These are phyloP conservation scores for Geosmithia flava DNA, from an alignment of 2,329 filamentous ascomycete species.

Conservation along the genomic window DNA sequence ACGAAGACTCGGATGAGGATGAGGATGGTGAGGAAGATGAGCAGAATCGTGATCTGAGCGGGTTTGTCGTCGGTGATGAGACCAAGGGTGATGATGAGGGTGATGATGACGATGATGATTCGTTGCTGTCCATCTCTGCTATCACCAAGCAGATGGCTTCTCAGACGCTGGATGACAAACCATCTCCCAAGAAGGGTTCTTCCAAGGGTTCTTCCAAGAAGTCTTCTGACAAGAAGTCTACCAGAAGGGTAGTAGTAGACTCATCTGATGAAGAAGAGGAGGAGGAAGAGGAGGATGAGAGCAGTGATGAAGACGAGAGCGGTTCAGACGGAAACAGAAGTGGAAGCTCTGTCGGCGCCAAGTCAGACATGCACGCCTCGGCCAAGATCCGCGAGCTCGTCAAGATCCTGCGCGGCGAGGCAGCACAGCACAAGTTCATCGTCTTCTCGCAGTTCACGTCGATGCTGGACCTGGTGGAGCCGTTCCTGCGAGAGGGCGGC, in stretches of 20 bases:
- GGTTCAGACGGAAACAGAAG: not conserved
- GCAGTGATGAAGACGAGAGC: constrained; percentile 1
- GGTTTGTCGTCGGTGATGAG: constrained; percentile 43
- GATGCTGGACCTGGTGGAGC: constrained; percentile 93
- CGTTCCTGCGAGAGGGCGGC: constrained; percentile 64
- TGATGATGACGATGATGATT: constrained; percentile 14
- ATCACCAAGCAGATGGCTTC: constrained; percentile 23
- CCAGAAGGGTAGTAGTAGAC: constrained; percentile 1
- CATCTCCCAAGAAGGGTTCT: constrained; percentile 1
- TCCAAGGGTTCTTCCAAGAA: not conserved
- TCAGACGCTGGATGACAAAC: constrained; percentile 20
- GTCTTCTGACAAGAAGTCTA: constrained; percentile 1
- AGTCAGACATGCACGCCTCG: constrained; percentile 50
- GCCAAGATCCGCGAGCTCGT: constrained; percentile 87
- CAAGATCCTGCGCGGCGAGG: constrained; percentile 68
- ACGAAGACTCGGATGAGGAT: constrained; percentile 53
- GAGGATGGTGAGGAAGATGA: constrained; percentile 35
- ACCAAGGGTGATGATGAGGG: constrained; percentile 16
- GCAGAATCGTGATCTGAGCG: constrained; percentile 33
- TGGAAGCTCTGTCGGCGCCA: not conserved
- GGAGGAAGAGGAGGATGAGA: constrained; percentile 4
- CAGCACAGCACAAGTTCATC: constrained; percentile 82
- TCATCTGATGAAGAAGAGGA: constrained; percentile 18
- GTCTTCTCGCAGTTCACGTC: constrained; percentile 98
- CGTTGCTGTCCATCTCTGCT: constrained; percentile 19